These are phyloP conservation scores for Hygrocybe coccinea DNA, from an alignment of 768 basidiomycete genomes.

Conservation along the genomic window DNA sequence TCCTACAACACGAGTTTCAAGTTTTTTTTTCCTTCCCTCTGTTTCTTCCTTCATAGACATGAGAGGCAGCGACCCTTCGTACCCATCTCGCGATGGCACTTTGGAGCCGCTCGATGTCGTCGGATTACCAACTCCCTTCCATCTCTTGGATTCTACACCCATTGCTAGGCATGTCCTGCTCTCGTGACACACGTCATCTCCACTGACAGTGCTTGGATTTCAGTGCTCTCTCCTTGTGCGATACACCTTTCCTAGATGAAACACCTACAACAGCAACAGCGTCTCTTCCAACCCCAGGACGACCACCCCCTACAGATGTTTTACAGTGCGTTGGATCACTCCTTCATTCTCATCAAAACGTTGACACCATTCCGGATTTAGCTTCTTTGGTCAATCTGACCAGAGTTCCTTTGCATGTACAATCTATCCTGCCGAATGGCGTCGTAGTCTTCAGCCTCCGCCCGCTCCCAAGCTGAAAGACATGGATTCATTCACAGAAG, in stretches of 20 bases:
- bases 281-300: conserved; percentile 31
- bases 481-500: conserved; percentile 57
- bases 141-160: conserved; percentile 19
- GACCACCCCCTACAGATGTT: neutral
- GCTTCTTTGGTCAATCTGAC: neutral
- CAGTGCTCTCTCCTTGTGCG: conserved; percentile 5
- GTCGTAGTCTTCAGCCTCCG: conserved; percentile 17
- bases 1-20: too few relatives aligned
- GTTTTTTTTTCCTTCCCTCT: too few relatives aligned
- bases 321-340: conserved; percentile 2
- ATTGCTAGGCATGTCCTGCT: conserved; percentile 9
- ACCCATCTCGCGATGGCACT: neutral
- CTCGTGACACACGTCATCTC: neutral
- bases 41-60: neutral
- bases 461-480: conserved; percentile 52
- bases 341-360: neutral
- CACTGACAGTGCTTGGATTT: neutral
- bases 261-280: conserved; percentile 32
- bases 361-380: neutral
- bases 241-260: conserved; percentile 18
- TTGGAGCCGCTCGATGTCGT: conserved; percentile 18
- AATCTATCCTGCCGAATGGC: neutral
- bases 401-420: neutral
- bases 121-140: conserved; percentile 10
- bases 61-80: neutral